Base-by-base conservation (phyloP, 2,329 filamentous ascomycete genomes). In the Alternaria sp. region DNA sequence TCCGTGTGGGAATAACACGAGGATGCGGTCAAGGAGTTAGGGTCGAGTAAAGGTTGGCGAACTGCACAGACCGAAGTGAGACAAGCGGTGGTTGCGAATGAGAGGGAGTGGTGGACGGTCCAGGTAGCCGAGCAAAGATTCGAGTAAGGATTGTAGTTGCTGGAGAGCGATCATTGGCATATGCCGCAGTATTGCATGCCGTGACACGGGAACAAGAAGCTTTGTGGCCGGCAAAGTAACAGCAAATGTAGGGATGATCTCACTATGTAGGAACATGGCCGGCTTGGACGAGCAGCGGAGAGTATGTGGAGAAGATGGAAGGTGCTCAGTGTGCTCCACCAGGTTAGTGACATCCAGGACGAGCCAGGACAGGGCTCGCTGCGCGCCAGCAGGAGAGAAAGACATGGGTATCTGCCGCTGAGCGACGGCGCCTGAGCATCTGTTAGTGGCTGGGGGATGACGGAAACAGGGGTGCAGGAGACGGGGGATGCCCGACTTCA, bases 301-400 rank as follows among this genome's bases (percentile, higher is more conserved):
- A 73, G 74, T 71, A 72, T 78, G 76, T 79, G 77, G 75, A 77
- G 75, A 76, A 67, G 70, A 70, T 69, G 72, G 71, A 74, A 71
- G 73, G 74, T 75, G 75, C 72, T 69, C 73, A 71, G 71, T 71
- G 72, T 71, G 70, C 73, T 67, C 68, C 72, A 71, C 70, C 67
- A 67, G 64, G 65, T 65, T 68, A 72, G 70, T 70, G 66, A 66
- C 69, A 67, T 67, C 57, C 61, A 70, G 69, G 60, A 65, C 33
- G 61, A 56, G 63, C 75, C 75, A 66, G 76, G 75, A 73, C 71
- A 70, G 61, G 73, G 70, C 53, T 33, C 15, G 60, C 65, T 74
- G 74, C 71, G 69, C 49, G 66, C 66, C 70, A 70, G 66, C 66
- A 70, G 70, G 67, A 67, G 60, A 69, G 65, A 66, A 58, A 50